Conservation (phyloP, 2,329 filamentous ascomycete species). For the Pestalotiopsis sp. region DNA sequence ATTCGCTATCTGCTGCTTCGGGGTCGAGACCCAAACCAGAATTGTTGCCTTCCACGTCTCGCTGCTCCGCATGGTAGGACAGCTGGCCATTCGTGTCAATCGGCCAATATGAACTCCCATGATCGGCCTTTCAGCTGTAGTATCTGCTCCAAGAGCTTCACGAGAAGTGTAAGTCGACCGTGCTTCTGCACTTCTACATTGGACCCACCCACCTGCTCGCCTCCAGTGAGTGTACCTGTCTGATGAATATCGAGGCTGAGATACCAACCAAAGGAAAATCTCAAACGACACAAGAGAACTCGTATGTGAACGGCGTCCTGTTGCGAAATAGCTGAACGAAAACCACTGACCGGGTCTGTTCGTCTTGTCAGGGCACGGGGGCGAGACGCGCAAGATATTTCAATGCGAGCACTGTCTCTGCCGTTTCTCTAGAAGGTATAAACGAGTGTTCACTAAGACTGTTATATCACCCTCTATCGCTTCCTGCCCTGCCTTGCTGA, state of each 20-base stretch:
- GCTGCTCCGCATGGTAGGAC: no score
- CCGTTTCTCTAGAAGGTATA: neutral
- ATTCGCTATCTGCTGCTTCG: no score
- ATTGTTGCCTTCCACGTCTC: no score
- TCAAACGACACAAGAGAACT: neutral
- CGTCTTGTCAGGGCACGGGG: neutral
- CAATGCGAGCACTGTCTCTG: neutral
- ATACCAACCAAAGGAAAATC: neutral
- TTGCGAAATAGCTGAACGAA: neutral
- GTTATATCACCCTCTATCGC: neutral
- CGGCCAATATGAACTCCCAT: neutral
- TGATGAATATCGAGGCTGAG: neutral
- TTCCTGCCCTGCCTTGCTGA: neutral
- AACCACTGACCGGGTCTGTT: neutral
- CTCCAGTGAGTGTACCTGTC: no score
- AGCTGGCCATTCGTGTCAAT: neutral
- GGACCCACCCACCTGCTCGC: no score
- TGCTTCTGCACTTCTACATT: neutral
- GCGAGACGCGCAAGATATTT: neutral
- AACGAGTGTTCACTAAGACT: neutral
- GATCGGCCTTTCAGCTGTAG: neutral
- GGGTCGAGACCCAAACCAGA: no score
- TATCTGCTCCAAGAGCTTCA: conserved; percentile 1
- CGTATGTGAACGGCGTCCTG: neutral
- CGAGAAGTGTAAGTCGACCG: neutral